A percentile compares a stretch with the other conserved stretches of the same genome.
These are phyloP conservation scores for Nicotiana knightiana DNA, from an alignment of 257 asterid genomes.

Conservation along the genomic window DNA sequence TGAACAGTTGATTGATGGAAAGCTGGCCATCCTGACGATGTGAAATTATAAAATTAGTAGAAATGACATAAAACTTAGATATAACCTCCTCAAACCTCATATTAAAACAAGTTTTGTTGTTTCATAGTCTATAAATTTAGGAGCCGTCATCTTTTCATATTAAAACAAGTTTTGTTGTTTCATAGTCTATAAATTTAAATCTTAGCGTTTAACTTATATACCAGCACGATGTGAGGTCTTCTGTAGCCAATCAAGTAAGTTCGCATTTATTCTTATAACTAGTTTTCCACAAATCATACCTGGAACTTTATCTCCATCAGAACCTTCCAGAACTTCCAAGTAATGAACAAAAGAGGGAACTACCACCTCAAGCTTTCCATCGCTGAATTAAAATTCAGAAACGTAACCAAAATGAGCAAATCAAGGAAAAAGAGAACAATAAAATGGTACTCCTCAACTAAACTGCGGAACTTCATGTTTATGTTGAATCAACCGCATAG, in stretches of 20 bases:
- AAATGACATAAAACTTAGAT: neutral
- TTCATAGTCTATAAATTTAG: neutral
- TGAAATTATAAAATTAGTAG: neutral
- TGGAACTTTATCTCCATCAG: constrained; percentile 99
- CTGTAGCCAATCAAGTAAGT: neutral
- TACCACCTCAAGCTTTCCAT: constrained; percentile 94
- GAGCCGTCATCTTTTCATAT: neutral
- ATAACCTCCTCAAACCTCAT: neutral
- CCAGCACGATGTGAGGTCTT: neutral
- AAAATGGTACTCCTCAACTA: neutral
- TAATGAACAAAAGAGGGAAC: constrained; percentile 98
- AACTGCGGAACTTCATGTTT: neutral
- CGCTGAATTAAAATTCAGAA: constrained; percentile 36
- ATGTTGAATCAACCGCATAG: neutral
- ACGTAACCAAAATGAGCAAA: neutral
- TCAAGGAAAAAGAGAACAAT: neutral
- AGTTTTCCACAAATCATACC: constrained; percentile 35
- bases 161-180: neutral
- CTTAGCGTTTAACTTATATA: neutral
- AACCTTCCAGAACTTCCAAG: constrained; percentile 96
- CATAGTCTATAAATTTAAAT: neutral
- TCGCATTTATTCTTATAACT: neutral
- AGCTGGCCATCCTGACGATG: constrained; percentile 91
- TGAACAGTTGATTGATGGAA: constrained; percentile 98
- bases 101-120: neutral